Percentiles rank a stretch among this genome's conserved stretches.
phyloP scores from a whole-genome alignment of 768 basidiomycete species.

The Tephrocybe sp. region DNA sequence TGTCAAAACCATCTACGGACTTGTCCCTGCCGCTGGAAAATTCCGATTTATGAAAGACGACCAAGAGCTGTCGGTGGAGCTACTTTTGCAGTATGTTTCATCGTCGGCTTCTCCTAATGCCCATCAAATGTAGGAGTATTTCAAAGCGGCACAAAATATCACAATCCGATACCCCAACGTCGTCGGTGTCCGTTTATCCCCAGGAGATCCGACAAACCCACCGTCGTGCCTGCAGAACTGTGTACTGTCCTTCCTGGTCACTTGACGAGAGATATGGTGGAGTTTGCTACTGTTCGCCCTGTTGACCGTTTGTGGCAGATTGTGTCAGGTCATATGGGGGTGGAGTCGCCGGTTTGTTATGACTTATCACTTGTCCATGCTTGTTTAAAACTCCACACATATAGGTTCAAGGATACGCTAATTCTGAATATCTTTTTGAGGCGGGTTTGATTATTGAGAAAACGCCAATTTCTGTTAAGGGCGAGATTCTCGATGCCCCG shows the following conservation, averaged over 20 bases:
- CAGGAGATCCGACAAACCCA: conserved; percentile 20
- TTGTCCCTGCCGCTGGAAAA: conserved; percentile 35
- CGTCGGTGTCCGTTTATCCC: conserved; percentile 35
- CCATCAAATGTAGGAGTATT: conserved; percentile 38
- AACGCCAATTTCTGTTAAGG: conserved; percentile 21
- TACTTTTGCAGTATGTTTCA: conserved; percentile 14
- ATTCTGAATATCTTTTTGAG: conserved; percentile 33
- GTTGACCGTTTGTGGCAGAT: conserved; percentile 38
- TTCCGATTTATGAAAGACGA: conserved; percentile 37
- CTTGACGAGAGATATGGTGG: conserved; percentile 35
- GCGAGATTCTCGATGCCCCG: conserved; percentile 19
- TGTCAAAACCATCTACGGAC: conserved; percentile 32
- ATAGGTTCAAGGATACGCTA: conserved; percentile 15
- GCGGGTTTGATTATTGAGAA: conserved; percentile 34
- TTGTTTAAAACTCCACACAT: background rate
- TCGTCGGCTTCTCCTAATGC: background rate
- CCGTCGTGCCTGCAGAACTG: conserved; percentile 49
- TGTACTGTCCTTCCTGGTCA: conserved; percentile 40
- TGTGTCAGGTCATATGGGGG: conserved; percentile 19
- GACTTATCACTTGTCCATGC: background rate
- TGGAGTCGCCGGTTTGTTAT: conserved; percentile 9
- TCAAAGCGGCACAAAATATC: conserved; percentile 29
- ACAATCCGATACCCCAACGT: conserved; percentile 30
- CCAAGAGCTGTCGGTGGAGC: conserved; percentile 35
- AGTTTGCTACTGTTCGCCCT: conserved; percentile 48